These are phyloP conservation scores for Capsaspora owczarzaki DNA, from an alignment of 78 protist genomes.

Conservation along the genomic window DNA sequence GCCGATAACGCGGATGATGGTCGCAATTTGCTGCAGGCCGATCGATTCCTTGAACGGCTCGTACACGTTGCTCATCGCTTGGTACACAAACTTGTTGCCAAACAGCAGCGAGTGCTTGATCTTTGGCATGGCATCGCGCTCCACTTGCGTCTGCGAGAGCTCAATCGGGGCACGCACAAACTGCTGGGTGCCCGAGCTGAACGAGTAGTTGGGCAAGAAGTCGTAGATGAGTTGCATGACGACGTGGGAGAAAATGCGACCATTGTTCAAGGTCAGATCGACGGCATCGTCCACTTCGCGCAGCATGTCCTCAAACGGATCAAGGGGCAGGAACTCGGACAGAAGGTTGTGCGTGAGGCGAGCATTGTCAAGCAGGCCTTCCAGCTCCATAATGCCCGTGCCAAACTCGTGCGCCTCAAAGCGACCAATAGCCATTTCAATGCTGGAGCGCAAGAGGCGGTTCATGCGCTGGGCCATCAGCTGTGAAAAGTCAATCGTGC, in stretches of 20 bases:
- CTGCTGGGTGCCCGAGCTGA: conserved; percentile 43
- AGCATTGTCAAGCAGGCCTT: conserved; percentile 27
- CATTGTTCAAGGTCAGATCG: conserved; percentile 50
- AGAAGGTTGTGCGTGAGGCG: conserved; percentile 55
- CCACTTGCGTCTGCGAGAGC: conserved; percentile 8
- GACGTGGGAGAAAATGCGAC: conserved; percentile 61
- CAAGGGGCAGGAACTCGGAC: conserved; percentile 39
- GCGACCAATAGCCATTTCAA: conserved; percentile 59
- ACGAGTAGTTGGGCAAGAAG: conserved; percentile 57
- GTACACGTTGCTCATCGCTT: conserved; percentile 39
- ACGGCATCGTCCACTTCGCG: conserved; percentile 62
- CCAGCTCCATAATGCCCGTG: conserved; percentile 60
- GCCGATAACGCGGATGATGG: conserved; percentile 22
- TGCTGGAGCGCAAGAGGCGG: conserved; percentile 31
- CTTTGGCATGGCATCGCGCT: conserved; percentile 39
- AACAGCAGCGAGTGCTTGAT: conserved; percentile 28
- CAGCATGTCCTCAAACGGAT: conserved; percentile 54
- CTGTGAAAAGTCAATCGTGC: conserved; percentile 51
- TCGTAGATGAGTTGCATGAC: conserved; percentile 52
- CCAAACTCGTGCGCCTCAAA: conserved; percentile 54
- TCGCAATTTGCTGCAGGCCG: background rate
- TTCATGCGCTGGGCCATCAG: conserved; percentile 69
- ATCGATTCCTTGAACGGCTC: conserved; percentile 24
- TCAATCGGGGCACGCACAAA: no score
- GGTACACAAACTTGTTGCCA: conserved; percentile 45